Evolutionary conservation across 495 filamentous ascomycete genomes (phyloP).

Genomic region (Thermothielavioides terrestris): DNA sequence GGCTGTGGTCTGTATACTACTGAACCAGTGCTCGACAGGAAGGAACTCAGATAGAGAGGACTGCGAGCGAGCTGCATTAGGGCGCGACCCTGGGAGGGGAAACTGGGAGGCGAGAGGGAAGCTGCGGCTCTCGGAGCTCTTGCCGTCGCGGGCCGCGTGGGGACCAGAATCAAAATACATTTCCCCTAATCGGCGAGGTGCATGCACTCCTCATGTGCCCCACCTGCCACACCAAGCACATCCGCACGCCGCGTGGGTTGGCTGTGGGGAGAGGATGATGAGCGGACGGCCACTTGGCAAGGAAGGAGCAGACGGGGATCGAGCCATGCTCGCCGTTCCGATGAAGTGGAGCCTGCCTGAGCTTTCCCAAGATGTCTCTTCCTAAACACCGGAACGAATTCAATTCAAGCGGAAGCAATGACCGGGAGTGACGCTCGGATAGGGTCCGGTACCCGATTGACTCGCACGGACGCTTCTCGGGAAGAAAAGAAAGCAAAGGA

Average conservation of each 20-base stretch:
- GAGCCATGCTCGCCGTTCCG: neutral
- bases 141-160: slow-evolving; percentile 6
- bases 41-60: neutral
- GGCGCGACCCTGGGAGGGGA: neutral
- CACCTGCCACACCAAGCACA: too few species aligned
- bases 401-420: too few species aligned
- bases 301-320: neutral
- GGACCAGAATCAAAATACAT: slow-evolving; percentile 3
- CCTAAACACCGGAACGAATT: too few species aligned
- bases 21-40: neutral
- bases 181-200: slow-evolving; percentile 5
- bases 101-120: neutral
- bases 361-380: too few species aligned
- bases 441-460: too few species aligned
- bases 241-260: neutral
- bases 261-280: neutral
- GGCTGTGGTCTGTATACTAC: neutral
- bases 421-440: too few species aligned
- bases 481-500: too few species aligned
- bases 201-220: neutral
- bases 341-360: neutral
- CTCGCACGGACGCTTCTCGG: too few species aligned
- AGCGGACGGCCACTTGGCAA: neutral
- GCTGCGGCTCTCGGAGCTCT: neutral
- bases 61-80: neutral